Evolutionary conservation across 345 rosid genomes (phyloP), one percentile per base, ranked within the genome.

Genomic region (Fremontodendron californicum): DNA sequence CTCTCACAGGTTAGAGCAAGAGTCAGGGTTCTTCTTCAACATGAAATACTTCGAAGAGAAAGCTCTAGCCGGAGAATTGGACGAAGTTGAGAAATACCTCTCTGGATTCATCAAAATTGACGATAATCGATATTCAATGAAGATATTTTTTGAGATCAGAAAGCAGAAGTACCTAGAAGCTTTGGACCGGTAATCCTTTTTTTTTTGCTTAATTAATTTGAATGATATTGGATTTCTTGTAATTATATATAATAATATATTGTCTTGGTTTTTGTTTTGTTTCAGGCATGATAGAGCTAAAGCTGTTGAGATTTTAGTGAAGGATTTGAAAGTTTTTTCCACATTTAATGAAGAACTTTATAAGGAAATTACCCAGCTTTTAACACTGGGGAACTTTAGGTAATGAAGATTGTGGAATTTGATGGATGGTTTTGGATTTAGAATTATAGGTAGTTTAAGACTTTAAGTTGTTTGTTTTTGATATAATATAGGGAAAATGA

Each of bases 311-410:
- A 90, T 94, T 75, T 83, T 94, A 72, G 96, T 87, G 45, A 85
- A 82, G 55, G 98, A 92, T 82, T 86, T 94, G 90, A 94, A 92
- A 80, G 91, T 91, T 43, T 92, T 94, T 78, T 87, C 94, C 3
- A 88, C 97, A 3, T 92, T 92, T 81, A 91, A 90, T 75, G 98
- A 91, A 78, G 98, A 91, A 10, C 87, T 94, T 73, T 94, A 86
- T 83, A 92, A 91, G 84, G 98, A 94, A 77, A 91, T 94, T 73
- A 94, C 97, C 64, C 98, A 92, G 78, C 94, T 94, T 52, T 84
- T 94, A 40, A 91, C 97, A 61, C 90, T 94, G 13, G 85, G 77
- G 62, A 90, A 94, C 81, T 94, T 94, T 81, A 90, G 98, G 98
- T 91, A 75, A 74, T 77, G 78, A 13, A n/a, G 58, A 57, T 40